These are phyloP conservation scores for Aspergillus bombycis DNA, from an alignment of 2,329 filamentous ascomycete species.

Conservation along the genomic window DNA sequence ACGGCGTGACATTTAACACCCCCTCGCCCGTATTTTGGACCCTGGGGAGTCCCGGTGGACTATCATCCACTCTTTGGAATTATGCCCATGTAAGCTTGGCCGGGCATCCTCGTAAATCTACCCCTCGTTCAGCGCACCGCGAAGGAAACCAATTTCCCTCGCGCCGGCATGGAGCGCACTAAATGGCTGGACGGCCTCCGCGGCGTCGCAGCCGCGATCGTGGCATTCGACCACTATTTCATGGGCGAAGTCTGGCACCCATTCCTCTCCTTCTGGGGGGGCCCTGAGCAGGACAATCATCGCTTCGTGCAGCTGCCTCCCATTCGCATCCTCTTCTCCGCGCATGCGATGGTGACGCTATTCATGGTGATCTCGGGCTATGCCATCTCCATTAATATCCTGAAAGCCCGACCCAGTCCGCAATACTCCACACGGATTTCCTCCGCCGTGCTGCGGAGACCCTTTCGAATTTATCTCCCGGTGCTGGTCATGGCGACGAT, in stretches of 20 bases:
- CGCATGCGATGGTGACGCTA: slow-evolving; percentile 50
- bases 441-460: slow-evolving; percentile 22
- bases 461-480: slow-evolving; percentile 26
- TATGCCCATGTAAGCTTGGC: not conserved
- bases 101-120: not conserved
- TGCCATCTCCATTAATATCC: slow-evolving; percentile 55
- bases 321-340: slow-evolving; percentile 41
- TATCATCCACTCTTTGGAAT: not conserved
- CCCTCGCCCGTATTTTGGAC: not conserved
- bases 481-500: slow-evolving; percentile 21
- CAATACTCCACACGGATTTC: slow-evolving; percentile 19
- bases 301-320: slow-evolving; percentile 41
- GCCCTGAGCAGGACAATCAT: slow-evolving; percentile 20
- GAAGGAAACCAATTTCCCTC: not conserved
- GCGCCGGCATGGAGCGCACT: slow-evolving; percentile 19
- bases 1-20: not conserved
- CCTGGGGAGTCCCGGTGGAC: not conserved
- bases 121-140: not conserved
- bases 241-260: slow-evolving; percentile 25
- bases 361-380: slow-evolving; percentile 65
- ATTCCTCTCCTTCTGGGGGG: slow-evolving; percentile 27
- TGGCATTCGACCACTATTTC: slow-evolving; percentile 29
- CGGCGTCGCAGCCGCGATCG: slow-evolving; percentile 31
- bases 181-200: slow-evolving; percentile 32
- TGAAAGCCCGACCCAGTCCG: slow-evolving; percentile 31